phyloP scores from a whole-genome alignment of 345 rosid species.

The Kernera saxatilis region DNA sequence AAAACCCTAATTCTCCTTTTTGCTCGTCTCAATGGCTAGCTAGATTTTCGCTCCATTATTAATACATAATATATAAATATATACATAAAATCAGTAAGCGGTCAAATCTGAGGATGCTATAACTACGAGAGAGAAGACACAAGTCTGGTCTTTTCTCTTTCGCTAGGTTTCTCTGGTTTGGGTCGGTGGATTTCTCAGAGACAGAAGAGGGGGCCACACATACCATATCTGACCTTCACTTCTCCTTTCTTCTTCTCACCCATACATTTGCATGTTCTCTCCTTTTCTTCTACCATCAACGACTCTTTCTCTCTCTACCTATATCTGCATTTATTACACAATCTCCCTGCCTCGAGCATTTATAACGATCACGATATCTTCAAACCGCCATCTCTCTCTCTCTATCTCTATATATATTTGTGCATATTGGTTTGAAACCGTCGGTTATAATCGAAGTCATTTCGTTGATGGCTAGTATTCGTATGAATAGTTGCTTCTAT shows the following conservation, averaged over 20 bases:
- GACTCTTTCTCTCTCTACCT: neutral
- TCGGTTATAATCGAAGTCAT: neutral
- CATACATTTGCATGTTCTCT: constrained; percentile 59
- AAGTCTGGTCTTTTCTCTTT: constrained; percentile 27
- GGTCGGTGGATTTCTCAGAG: constrained; percentile 29
- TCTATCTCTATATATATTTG: neutral
- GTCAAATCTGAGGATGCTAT: constrained; percentile 18
- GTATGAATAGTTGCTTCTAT: constrained; percentile 19
- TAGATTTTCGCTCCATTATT: constrained; percentile 18
- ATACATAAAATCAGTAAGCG: neutral
- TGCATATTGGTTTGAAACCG: neutral
- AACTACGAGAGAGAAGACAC: constrained; percentile 28
- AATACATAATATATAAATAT: neutral
- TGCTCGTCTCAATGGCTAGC: constrained; percentile 5
- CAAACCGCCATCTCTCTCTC: constrained; percentile 10
- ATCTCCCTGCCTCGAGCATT: constrained; percentile 30
- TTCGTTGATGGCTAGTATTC: neutral
- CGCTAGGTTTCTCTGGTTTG: constrained; percentile 32
- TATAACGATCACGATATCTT: constrained; percentile 23
- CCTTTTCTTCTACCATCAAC: constrained; percentile 17
- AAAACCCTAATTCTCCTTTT: constrained; percentile 19
- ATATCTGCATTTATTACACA: constrained; percentile 46
- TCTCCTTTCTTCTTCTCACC: constrained; percentile 25
- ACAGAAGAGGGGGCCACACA: constrained; percentile 36
- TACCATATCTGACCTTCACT: constrained; percentile 42